Base-by-base conservation (phyloP, 108 stramenopile genomes). In the Tribonema minus region DNA sequence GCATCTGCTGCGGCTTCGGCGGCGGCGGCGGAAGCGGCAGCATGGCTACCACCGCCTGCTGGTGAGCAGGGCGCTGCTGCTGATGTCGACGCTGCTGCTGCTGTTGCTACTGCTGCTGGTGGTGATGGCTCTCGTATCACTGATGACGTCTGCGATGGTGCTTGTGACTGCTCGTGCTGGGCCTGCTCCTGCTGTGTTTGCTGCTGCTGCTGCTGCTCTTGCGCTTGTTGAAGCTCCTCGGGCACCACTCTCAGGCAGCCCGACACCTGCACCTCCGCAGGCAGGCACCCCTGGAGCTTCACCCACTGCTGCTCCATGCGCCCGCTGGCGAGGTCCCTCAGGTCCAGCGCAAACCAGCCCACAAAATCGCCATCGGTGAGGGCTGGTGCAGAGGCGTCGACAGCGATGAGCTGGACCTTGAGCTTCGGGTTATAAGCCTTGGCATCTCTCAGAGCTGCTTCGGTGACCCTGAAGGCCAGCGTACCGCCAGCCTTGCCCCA, bases 181-280 rank as follows among this genome's bases (percentile, higher is more conserved):
- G n/a, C n/a, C n/a, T n/a, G n/a, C n/a, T n/a, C n/a, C n/a, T n/a
- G n/a, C n/a, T n/a, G n/a, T n/a, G n/a, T n/a, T n/a, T n/a, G n/a
- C n/a, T n/a, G n/a, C n/a, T n/a, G n/a, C n/a, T n/a, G n/a, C n/a
- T n/a, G n/a, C n/a, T n/a, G n/a, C n/a, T n/a, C n/a, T n/a, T n/a
- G n/a, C n/a, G n/a, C n/a, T n/a, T n/a, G n/a, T n/a, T n/a, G n/a
- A n/a, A n/a, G n/a, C n/a, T n/a, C 29, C 20, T 66, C 64, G 30
- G 64, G 63, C n/a, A 36, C 64, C 64, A 67, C 66, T 38, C 41
- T 28, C 34, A 75, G 26, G 54, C 74, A 34, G 37, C 61, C 40
- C 64, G 74, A 75, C 25, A 75, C 9, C 12, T 66, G 74, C 62
- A 75, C 62, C 74, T 75, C 74, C n/a, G 74, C 74, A 29, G 74